Evolutionary conservation across 805 yeast species (phyloP), one percentile per base, ranked within the genome.

Genomic region (Ascoidea rubescens): DNA sequence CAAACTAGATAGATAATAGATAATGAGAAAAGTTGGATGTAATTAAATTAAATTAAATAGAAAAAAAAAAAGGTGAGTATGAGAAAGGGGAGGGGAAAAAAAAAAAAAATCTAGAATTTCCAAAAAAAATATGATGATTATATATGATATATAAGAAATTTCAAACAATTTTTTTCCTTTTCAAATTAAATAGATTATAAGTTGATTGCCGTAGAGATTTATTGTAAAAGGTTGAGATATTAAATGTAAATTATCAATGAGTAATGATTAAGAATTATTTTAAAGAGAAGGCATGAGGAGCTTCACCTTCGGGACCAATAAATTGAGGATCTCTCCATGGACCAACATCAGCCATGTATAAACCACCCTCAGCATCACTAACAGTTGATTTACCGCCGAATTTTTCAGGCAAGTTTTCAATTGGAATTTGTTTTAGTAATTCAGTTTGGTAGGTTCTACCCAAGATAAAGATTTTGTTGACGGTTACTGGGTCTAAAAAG

Each of bases 401-500:
- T 71, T 87, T 88, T 49, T 60, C 73, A 48, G 99, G 99, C 64
- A 93, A 78, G 74, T 91, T 91, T 68, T 87, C 95, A 6, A 83
- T 81, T 28, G 98, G 96, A 57, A 93, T 86, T 72, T 93, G 99
- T 64, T 87, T 86, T 63, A 88, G 74, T 60, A 93, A 75, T 58
- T 90, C 96, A 61, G 81, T 75, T 65, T 83, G 75, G 69, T 91
- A 93, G 50, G 80, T 74, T 47, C 81, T 70, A 56, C 96, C 88
- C 62, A 90, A 72, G 58, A 93, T 88, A 73, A 82, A 87, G 66
- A 93, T 91, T 72, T 93, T 93, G 48, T 93, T 82, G 28, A 93
- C 97, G 6, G 99, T 93, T 52, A 91, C 98, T 3, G 98, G 98
- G 66, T 93, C 99, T 64, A 93, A 77, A 71, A 93, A 90, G 52